phyloP scores from a whole-genome alignment of 768 basidiomycete species.

The Mycena rebaudengoi region DNA sequence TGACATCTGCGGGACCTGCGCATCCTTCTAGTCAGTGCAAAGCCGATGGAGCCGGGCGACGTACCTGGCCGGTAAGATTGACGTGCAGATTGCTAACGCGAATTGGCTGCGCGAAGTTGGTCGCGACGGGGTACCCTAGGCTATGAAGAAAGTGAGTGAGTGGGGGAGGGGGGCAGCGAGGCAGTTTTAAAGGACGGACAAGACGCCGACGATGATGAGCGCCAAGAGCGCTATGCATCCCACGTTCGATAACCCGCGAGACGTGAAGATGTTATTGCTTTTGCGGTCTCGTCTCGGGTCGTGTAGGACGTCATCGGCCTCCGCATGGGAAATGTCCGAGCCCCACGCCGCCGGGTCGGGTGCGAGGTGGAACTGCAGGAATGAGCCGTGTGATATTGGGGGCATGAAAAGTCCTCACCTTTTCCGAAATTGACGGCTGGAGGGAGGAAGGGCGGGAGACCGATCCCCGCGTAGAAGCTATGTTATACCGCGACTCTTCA shows the following conservation, averaged over 20 bases:
- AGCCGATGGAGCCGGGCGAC: no score
- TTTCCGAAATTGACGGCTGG: constrained; percentile 9
- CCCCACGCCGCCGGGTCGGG: constrained; percentile 59
- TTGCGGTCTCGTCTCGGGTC: constrained; percentile 61
- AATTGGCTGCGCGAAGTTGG: no score
- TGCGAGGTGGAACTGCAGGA: constrained; percentile 52
- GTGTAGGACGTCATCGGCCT: constrained; percentile 71
- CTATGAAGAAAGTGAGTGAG: constrained; percentile 70
- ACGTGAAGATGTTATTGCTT: constrained; percentile 55
- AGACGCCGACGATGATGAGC: constrained; percentile 42
- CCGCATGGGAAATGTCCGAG: constrained; percentile 33
- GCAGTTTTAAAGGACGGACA: constrained; percentile 54
- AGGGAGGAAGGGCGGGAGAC: not conserved
- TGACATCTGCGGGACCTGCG: not conserved
- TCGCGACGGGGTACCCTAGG: constrained; percentile 60
- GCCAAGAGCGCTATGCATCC: constrained; percentile 50
- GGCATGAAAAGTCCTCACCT: not conserved
- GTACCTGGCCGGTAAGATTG: no score
- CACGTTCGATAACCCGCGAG: constrained; percentile 68
- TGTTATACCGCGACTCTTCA: no score
- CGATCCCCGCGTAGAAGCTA: no score
- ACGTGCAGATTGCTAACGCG: no score
- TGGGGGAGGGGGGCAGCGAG: constrained; percentile 50
- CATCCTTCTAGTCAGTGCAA: no score
- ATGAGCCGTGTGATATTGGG: not conserved